These are phyloP conservation scores for Thielaviopsis ethacetica DNA, from an alignment of 2,329 filamentous ascomycete species.

Conservation along the genomic window DNA sequence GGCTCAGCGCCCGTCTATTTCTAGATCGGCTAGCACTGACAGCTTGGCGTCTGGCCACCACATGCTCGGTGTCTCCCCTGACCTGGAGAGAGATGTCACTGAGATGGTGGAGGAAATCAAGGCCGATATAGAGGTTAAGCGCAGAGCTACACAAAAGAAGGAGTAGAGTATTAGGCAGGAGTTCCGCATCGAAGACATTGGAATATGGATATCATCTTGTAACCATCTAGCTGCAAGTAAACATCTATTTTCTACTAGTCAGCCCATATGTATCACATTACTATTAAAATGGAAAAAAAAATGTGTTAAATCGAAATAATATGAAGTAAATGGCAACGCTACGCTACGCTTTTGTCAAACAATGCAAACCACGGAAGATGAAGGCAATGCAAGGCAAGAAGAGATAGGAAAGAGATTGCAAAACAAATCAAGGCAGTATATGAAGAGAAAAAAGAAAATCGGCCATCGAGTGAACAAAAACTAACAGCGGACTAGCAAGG, in stretches of 20 bases:
- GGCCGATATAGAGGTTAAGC: slow-evolving; percentile 43
- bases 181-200: background rate
- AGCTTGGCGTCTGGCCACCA: slow-evolving; percentile 40
- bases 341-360: background rate
- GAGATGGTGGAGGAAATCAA: slow-evolving; percentile 63
- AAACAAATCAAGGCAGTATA: background rate
- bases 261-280: background rate
- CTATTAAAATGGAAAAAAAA: background rate
- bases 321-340: background rate
- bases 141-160: background rate
- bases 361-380: background rate
- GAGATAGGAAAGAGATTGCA: background rate
- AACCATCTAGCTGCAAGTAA: background rate
- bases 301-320: background rate
- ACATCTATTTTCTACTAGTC: background rate
- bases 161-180: background rate
- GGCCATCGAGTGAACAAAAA: background rate
- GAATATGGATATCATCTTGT: background rate
- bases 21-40: slow-evolving; percentile 39
- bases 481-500: too few species aligned
- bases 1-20: slow-evolving; percentile 17
- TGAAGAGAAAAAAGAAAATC: background rate
- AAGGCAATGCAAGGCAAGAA: background rate
- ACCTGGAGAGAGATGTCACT: slow-evolving; percentile 58
- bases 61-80: slow-evolving; percentile 61